Conservation (phyloP, 1,139 yeast species). For the Schwanniomyces etchellsii region DNA sequence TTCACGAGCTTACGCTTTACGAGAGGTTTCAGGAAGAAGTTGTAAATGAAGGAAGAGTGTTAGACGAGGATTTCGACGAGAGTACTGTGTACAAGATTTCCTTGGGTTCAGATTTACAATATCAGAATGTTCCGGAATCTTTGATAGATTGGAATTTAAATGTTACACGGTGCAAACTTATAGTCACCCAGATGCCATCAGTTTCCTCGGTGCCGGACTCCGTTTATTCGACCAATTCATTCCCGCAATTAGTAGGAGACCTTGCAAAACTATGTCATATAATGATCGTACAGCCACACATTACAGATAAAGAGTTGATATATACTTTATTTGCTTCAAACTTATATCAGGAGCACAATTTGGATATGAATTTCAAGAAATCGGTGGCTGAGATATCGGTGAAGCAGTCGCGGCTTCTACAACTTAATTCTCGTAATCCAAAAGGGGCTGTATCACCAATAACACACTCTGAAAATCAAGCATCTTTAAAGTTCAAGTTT, state of each 20-base stretch:
- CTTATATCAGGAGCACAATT: conserved; percentile 42
- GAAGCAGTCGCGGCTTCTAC: conserved; percentile 41
- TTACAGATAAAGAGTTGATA: conserved; percentile 40
- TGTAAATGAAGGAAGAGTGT: conserved; percentile 6
- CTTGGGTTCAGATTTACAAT: conserved; percentile 34
- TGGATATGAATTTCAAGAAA: conserved; percentile 39
- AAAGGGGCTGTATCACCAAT: conserved; percentile 19
- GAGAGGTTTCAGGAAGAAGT: conserved; percentile 10
- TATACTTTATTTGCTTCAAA: conserved; percentile 37
- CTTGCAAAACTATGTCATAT: conserved; percentile 38
- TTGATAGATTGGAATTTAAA: conserved; percentile 45
- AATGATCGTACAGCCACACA: conserved; percentile 34
- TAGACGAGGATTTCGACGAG: conserved; percentile 13
- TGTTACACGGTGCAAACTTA: conserved; percentile 40
- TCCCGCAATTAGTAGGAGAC: conserved; percentile 43
- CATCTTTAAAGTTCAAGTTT: conserved; percentile 30
- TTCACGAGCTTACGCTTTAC: conserved; percentile 32
- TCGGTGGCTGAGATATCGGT: conserved; percentile 51
- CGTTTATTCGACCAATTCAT: conserved; percentile 24
- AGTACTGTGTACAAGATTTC: conserved; percentile 35
- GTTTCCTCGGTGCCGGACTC: conserved; percentile 35
- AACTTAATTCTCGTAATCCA: conserved; percentile 26
- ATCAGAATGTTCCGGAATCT: conserved; percentile 36
- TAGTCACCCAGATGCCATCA: conserved; percentile 34
- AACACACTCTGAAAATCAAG: conserved; percentile 22